Evolutionary conservation across 2,329 filamentous ascomycete species (phyloP).

Genomic region (Alternaria novae-zelandiae): DNA sequence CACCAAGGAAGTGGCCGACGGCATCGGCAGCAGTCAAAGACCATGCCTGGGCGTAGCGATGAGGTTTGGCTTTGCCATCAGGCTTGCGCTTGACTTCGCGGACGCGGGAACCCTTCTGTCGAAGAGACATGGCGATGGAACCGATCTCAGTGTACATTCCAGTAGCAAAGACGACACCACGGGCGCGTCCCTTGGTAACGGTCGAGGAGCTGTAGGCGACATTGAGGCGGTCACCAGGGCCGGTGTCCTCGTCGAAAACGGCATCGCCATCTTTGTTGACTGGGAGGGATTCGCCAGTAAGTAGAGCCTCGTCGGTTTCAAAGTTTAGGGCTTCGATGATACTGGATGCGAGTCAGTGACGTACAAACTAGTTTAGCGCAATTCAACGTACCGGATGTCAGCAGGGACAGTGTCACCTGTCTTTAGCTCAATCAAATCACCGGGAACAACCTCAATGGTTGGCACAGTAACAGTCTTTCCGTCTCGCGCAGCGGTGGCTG

Average conservation of each 20-base stretch:
- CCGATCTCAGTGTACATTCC: constrained; percentile 77
- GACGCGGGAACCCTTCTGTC: constrained; percentile 53
- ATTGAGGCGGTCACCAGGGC: constrained; percentile 72
- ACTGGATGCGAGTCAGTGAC: neutral
- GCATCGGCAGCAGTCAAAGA: constrained; percentile 55
- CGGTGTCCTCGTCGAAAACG: constrained; percentile 59
- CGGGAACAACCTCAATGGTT: constrained; percentile 66
- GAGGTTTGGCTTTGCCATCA: constrained; percentile 37
- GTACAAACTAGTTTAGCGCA: neutral
- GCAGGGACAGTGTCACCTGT: constrained; percentile 73
- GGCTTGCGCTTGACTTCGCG: constrained; percentile 51
- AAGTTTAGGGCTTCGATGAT: constrained; percentile 72
- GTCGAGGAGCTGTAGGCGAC: constrained; percentile 66
- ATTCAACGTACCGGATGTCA: constrained; percentile 59
- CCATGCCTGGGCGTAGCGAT: constrained; percentile 56
- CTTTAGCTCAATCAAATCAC: constrained; percentile 67
- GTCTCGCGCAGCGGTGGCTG: constrained; percentile 57
- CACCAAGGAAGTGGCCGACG: constrained; percentile 47
- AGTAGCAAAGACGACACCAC: constrained; percentile 70
- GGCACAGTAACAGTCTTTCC: constrained; percentile 60
- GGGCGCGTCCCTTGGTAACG: constrained; percentile 61
- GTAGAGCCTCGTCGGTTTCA: constrained; percentile 73
- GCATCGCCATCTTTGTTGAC: constrained; percentile 67
- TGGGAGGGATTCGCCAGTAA: constrained; percentile 73
- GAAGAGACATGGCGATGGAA: constrained; percentile 68